Conservation (phyloP, 768 basidiomycete species). For the Neoboletus subvelutipes region DNA sequence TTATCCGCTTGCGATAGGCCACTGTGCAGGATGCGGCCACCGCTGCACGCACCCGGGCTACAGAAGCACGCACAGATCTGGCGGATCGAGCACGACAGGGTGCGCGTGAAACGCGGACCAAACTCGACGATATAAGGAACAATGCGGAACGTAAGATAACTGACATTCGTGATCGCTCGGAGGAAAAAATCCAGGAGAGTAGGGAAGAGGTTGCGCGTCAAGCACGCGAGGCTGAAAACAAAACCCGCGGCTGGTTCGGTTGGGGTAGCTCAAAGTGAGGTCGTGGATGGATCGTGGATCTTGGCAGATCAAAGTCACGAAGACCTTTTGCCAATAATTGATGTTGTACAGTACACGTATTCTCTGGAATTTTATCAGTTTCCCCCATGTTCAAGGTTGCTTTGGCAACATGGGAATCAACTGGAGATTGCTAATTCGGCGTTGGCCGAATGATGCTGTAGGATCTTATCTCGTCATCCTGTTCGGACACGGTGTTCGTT, state of each 20-base stretch:
- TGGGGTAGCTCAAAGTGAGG: constrained; percentile 37
- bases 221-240: constrained; percentile 24
- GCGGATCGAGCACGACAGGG: constrained; percentile 25
- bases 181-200: constrained; percentile 29
- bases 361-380: neutral
- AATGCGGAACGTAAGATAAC: constrained; percentile 25
- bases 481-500: neutral
- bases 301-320: neutral
- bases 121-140: constrained; percentile 25
- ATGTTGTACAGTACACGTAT: constrained; percentile 1
- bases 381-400: neutral
- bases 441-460: neutral
- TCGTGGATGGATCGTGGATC: neutral
- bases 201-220: constrained; percentile 29
- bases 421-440: neutral
- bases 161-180: constrained; percentile 26
- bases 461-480: neutral
- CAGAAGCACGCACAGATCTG: constrained; percentile 27
- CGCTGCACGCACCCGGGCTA: constrained; percentile 16
- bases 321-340: neutral
- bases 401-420: no score
- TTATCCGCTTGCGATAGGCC: constrained; percentile 4
- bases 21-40: constrained; percentile 18
- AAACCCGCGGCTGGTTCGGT: constrained; percentile 39
- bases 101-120: constrained; percentile 26